Conservation (phyloP, 139 green algal species). For the Chlorella vulgaris region DNA sequence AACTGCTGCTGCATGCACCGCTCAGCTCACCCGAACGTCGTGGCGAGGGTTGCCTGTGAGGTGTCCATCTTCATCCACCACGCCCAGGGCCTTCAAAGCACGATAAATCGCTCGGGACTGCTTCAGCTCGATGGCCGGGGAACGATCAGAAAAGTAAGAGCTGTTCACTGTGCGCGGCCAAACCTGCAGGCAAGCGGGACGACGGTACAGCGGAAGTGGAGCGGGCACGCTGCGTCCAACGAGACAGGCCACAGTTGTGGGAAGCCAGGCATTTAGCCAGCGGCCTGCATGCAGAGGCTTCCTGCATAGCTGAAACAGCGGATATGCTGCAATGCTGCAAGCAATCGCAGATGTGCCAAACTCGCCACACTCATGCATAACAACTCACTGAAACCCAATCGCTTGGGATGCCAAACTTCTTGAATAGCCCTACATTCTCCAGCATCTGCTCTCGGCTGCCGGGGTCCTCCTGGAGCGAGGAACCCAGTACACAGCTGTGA, state of each 20-base stretch:
- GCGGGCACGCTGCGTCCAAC: too few species aligned
- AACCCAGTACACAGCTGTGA: too few species aligned
- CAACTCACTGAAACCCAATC: not conserved
- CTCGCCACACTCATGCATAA: not conserved
- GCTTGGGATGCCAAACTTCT: not conserved
- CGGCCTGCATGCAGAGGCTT: too few species aligned
- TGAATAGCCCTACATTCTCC: not conserved
- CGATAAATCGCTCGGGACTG: not conserved
- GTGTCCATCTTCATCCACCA: not conserved
- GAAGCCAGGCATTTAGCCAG: too few species aligned
- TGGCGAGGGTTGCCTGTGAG: not conserved
- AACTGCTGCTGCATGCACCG: not conserved
- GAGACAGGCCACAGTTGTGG: too few species aligned
- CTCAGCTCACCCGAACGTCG: not conserved
- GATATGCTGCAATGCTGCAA: not conserved
- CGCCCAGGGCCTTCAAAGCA: not conserved
- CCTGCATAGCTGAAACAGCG: too few species aligned
- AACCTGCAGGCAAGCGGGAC: not conserved
- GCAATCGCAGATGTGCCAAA: too few species aligned
- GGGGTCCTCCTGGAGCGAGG: not conserved
- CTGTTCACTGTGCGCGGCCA: not conserved
- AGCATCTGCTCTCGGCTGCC: not conserved
- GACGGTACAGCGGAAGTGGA: not conserved
- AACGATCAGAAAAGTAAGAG: constrained; percentile 10
- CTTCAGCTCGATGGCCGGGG: not conserved